Evolutionary conservation across 176 grass and related monocot genomes (phyloP).

Genomic region (Carex parvula): DNA sequence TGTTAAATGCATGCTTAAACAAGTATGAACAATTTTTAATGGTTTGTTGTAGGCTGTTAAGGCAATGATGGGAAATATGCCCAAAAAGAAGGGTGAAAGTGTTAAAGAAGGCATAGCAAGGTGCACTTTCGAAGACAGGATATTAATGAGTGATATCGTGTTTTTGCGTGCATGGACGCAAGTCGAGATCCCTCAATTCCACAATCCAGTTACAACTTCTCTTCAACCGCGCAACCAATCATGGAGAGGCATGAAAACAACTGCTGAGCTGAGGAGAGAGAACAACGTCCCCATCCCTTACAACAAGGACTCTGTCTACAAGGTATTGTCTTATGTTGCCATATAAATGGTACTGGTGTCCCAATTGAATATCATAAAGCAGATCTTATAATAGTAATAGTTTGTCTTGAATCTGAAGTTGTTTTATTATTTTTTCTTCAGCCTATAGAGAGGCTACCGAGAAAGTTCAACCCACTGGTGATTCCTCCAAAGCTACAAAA

Average conservation of each 20-base stretch:
- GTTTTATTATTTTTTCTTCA: conserved; percentile 33
- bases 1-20: not conserved
- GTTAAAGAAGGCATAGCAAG: no score
- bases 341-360: not conserved
- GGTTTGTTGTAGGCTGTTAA: no score
- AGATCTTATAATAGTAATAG: not conserved
- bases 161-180: conserved; percentile 91
- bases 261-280: conserved; percentile 58
- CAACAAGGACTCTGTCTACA: conserved; percentile 88
- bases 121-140: conserved; percentile 93
- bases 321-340: conserved; percentile 36
- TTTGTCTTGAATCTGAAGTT: not conserved
- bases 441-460: conserved; percentile 69
- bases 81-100: no score
- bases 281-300: conserved; percentile 57
- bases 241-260: conserved; percentile 93
- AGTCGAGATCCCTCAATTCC: conserved; percentile 68
- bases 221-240: conserved; percentile 58
- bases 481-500: conserved; percentile 77
- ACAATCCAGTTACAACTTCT: conserved; percentile 65
- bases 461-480: conserved; percentile 79
- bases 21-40: no score
- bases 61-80: no score
- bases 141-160: conserved; percentile 98
- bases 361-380: conserved; percentile 18